Conservation (phyloP, 2,329 filamentous ascomycete species). For the Calonectria ilicicola region DNA sequence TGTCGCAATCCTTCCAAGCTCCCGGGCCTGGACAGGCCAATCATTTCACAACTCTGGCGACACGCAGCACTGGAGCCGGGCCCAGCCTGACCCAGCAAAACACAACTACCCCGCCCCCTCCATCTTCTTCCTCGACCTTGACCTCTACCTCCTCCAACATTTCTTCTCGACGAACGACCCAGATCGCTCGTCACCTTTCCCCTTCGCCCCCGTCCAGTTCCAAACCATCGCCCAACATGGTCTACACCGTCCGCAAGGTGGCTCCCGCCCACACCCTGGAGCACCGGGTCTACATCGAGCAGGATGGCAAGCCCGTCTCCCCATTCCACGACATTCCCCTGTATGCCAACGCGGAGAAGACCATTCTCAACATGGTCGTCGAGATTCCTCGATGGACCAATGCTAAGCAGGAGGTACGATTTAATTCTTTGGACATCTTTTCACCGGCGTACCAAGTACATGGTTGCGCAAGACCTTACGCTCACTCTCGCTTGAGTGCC, state of each 20-base stretch:
- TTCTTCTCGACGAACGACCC: conserved; percentile 63
- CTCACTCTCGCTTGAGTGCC: conserved; percentile 9
- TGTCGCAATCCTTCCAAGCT: conserved; percentile 26
- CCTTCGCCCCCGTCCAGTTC: conserved; percentile 41
- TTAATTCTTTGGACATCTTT: background rate
- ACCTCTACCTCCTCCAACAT: conserved; percentile 47
- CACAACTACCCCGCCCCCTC: conserved; percentile 53
- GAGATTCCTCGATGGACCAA: conserved; percentile 99
- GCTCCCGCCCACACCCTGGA: conserved; percentile 92
- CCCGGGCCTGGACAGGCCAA: conserved; percentile 39
- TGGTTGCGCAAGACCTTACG: background rate
- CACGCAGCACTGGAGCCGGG: conserved; percentile 40
- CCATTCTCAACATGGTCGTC: conserved; percentile 98
- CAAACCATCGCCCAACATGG: conserved; percentile 56
- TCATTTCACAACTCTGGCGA: conserved; percentile 37
- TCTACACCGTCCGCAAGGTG: conserved; percentile 88
- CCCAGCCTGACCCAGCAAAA: conserved; percentile 36
- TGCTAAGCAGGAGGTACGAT: conserved; percentile 94
- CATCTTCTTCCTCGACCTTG: conserved; percentile 43
- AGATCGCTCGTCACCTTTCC: conserved; percentile 68
- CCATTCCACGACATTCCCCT: conserved; percentile 99
- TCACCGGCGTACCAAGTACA: background rate
- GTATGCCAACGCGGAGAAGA: conserved; percentile 96
- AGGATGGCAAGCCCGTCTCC: conserved; percentile 93
- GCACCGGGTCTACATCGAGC: conserved; percentile 97